Evolutionary conservation across 495 filamentous ascomycete genomes (phyloP).

Genomic region (Alectoria sarmentosa): DNA sequence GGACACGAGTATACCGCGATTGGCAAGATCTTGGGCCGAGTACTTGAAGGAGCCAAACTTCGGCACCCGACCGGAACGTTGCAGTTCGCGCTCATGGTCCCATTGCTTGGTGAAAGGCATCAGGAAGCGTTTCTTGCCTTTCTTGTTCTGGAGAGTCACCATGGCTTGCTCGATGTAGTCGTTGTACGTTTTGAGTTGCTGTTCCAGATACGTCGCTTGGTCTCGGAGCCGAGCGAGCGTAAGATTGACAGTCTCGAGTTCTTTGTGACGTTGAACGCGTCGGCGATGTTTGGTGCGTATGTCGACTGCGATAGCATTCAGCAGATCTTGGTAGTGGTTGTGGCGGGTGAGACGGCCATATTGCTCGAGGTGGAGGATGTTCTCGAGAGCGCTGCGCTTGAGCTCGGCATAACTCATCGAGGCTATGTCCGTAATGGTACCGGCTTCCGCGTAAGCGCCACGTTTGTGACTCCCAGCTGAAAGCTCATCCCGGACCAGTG

Average conservation of each 20-base stretch:
- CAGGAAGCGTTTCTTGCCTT: constrained; percentile 90
- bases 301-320: constrained; percentile 94
- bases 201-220: constrained; percentile 87
- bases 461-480: constrained; percentile 58
- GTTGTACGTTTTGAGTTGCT: constrained; percentile 94
- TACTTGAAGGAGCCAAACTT: constrained; percentile 98
- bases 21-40: constrained; percentile 76
- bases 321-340: constrained; percentile 91
- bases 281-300: constrained; percentile 95
- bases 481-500: constrained; percentile 77
- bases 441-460: constrained; percentile 86
- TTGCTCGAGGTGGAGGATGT: constrained; percentile 81
- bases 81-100: constrained; percentile 93
- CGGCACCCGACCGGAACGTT: constrained; percentile 81
- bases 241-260: constrained; percentile 79
- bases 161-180: constrained; percentile 99
- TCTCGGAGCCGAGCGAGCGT: constrained; percentile 81
- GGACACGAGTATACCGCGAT: constrained; percentile 86
- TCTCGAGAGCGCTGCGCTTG: constrained; percentile 88
- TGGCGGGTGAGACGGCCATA: constrained; percentile 79
- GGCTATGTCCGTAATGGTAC: constrained; percentile 77
- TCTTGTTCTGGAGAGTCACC: constrained; percentile 96
- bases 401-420: constrained; percentile 86
- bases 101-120: constrained; percentile 98
- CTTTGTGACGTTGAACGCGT: constrained; percentile 79